phyloP scores from a whole-genome alignment of 345 rosid genomes.

The Sonneratia caseolaris region DNA sequence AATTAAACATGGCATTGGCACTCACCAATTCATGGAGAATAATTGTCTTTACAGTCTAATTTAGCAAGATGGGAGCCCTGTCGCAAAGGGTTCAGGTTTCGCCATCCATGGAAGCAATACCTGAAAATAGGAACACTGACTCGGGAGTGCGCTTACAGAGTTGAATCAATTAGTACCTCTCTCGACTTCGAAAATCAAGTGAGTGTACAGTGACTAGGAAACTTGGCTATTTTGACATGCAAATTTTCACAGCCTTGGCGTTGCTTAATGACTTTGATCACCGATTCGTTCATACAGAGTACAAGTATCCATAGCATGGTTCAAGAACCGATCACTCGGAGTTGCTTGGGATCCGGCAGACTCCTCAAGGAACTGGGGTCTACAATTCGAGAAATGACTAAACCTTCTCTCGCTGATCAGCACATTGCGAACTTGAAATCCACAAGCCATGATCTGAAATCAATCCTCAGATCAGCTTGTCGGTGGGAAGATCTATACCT shows the following conservation, averaged over 20 bases:
- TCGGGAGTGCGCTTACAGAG: slow-evolving; percentile 27
- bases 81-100: slow-evolving; percentile 32
- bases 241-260: not conserved
- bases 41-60: slow-evolving; percentile 20
- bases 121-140: slow-evolving; percentile 25
- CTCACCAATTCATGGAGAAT: not conserved
- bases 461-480: slow-evolving; percentile 7
- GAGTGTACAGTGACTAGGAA: not conserved
- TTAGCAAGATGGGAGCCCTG: slow-evolving; percentile 43
- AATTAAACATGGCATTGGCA: not conserved
- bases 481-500: slow-evolving; percentile 12
- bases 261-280: not conserved
- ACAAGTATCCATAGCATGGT: slow-evolving; percentile 15
- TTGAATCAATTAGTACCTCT: slow-evolving; percentile 29
- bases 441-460: slow-evolving; percentile 9
- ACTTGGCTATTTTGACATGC: too few relatives aligned
- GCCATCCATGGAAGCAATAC: slow-evolving; percentile 39
- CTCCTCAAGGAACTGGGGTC: slow-evolving; percentile 28
- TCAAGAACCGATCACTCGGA: slow-evolving; percentile 18
- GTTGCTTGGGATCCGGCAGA: slow-evolving; percentile 22
- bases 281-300: slow-evolving; percentile 11
- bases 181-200: slow-evolving; percentile 16
- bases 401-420: not conserved
- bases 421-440: slow-evolving; percentile 20
- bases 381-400: slow-evolving; percentile 16